Conservation (phyloP, 306 rosid genomes). For the Neltuma alba region DNA sequence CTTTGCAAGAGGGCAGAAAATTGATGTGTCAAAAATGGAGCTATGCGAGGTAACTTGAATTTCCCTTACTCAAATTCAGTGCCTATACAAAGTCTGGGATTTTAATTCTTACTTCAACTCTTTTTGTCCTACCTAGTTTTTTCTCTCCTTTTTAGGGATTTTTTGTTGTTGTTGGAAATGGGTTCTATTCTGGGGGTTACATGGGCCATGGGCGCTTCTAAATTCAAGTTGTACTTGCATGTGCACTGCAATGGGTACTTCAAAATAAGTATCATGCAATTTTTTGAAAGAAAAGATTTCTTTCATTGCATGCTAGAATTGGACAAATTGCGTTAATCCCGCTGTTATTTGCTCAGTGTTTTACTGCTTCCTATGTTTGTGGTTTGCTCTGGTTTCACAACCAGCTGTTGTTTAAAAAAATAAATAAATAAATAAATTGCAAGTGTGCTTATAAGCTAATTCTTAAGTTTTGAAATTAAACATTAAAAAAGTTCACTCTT, state of each 20-base stretch:
- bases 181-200: slow-evolving; percentile 16
- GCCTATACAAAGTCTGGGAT: neutral
- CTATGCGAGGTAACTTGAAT: slow-evolving; percentile 71
- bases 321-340: neutral
- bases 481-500: neutral
- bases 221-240: neutral
- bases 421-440: neutral
- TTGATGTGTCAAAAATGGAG: slow-evolving; percentile 71
- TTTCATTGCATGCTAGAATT: neutral
- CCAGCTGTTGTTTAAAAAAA: neutral
- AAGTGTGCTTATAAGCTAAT: neutral
- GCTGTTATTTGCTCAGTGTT: neutral
- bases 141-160: neutral
- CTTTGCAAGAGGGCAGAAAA: slow-evolving; percentile 80
- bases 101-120: neutral
- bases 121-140: neutral
- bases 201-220: neutral
- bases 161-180: neutral
- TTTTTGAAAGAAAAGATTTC: neutral
- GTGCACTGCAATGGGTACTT: neutral
- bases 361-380: neutral
- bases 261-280: neutral
- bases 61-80: slow-evolving; percentile 24
- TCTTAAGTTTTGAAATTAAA: neutral
- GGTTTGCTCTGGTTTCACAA: neutral